Percentiles rank a stretch among this genome's conserved stretches.
Conservation (phyloP, 164 flowering plant genomes). For the Saururus chinensis region DNA sequence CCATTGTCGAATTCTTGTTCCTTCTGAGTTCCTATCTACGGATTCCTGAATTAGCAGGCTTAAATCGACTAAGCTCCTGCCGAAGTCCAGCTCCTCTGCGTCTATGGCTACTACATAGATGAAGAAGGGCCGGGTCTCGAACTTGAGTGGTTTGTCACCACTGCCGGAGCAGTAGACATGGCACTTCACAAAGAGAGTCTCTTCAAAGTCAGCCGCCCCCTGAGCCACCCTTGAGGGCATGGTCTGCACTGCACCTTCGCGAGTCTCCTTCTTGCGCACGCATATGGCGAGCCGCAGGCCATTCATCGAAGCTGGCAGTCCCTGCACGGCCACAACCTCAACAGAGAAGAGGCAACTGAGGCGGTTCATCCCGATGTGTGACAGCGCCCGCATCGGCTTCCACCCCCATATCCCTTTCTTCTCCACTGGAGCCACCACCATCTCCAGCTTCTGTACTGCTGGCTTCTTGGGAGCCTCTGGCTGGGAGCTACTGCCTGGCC, state of each 20-base stretch:
- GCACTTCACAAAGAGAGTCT: conserved; percentile 68
- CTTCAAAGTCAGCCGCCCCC: conserved; percentile 92
- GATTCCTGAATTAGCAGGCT: conserved; percentile 71
- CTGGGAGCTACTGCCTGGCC: conserved; percentile 23
- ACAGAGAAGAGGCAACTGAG: conserved; percentile 78
- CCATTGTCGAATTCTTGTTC: conserved; percentile 73
- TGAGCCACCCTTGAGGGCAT: conserved; percentile 87
- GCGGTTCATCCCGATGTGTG: conserved; percentile 76
- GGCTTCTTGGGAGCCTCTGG: background rate
- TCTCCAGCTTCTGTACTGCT: background rate
- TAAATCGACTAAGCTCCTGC: conserved; percentile 60
- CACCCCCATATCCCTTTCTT: conserved; percentile 89
- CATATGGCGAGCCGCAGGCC: conserved; percentile 80
- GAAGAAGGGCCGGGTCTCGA: conserved; percentile 73
- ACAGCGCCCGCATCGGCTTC: conserved; percentile 81
- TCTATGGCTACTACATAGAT: conserved; percentile 67
- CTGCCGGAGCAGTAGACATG: conserved; percentile 49
- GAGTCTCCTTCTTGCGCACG: conserved; percentile 79
- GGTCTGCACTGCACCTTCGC: conserved; percentile 81
- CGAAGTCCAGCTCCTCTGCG: conserved; percentile 79
- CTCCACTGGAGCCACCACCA: conserved; percentile 9
- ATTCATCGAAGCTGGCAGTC: conserved; percentile 85
- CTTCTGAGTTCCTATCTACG: conserved; percentile 52
- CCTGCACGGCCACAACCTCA: conserved; percentile 69
- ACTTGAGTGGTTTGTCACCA: conserved; percentile 28